Evolutionary conservation across 2,329 filamentous ascomycete species (phyloP).

Genomic region (Rhytidhysteron rufulum): DNA sequence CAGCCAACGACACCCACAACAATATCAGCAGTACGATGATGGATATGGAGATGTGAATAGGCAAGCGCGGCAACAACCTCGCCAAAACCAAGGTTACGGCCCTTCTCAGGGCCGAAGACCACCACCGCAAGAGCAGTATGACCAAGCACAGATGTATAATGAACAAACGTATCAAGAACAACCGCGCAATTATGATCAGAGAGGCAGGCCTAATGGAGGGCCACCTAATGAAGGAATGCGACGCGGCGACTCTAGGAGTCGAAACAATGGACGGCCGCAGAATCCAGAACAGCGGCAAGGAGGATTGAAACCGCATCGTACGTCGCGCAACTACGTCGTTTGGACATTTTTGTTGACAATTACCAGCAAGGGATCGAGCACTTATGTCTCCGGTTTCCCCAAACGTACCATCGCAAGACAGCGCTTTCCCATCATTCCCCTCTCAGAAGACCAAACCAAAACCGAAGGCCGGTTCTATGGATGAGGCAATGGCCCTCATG

Average conservation of each 20-base stretch:
- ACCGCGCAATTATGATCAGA: constrained; percentile 23
- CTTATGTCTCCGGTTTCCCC: constrained; percentile 24
- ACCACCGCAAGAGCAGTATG: constrained; percentile 20
- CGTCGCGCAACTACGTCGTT: constrained; percentile 8
- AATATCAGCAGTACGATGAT: constrained; percentile 14
- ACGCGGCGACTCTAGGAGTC: constrained; percentile 13
- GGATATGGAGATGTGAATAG: constrained; percentile 22
- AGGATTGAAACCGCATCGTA: constrained; percentile 26
- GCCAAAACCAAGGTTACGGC: constrained; percentile 5
- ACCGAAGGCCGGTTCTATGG: constrained; percentile 20
- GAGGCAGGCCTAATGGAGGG: constrained; percentile 15
- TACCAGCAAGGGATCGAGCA: constrained; percentile 27
- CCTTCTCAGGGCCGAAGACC: constrained; percentile 10
- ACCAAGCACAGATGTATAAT: constrained; percentile 23
- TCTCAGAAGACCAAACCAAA: constrained; percentile 23
- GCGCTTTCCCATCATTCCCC: constrained; percentile 47
- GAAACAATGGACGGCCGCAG: constrained; percentile 18
- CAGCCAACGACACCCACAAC: constrained; percentile 2
- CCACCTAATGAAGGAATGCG: constrained; percentile 9
- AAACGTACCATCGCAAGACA: constrained; percentile 37
- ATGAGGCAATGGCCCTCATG: constrained; percentile 34
- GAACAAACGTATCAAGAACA: constrained; percentile 20
- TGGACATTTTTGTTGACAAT: constrained; percentile 1
- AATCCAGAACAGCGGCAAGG: constrained; percentile 19
- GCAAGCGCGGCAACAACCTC: constrained; percentile 15